phyloP scores from a whole-genome alignment of 169 alveolate genomes.

The Plasmodium adleri region DNA sequence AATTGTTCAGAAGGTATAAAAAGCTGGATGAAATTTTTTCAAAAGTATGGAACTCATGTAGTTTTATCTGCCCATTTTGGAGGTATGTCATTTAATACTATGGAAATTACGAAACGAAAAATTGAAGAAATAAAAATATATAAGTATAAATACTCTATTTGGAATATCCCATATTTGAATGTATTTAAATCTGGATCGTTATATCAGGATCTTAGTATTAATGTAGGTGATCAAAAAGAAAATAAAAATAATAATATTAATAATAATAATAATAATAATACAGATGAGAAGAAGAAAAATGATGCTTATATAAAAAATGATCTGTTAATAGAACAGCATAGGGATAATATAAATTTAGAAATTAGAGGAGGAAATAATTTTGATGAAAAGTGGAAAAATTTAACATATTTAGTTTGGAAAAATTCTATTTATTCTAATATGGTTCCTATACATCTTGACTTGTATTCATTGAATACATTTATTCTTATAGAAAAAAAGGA shows the following conservation, averaged over 20 bases:
- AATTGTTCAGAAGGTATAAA: constrained; percentile 68
- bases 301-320: background rate
- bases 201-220: background rate
- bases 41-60: constrained; percentile 84
- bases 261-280: background rate
- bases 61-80: constrained; percentile 64
- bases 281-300: background rate
- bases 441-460: constrained; percentile 40
- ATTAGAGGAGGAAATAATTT: constrained; percentile 35
- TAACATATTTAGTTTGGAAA: constrained; percentile 50
- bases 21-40: constrained; percentile 82
- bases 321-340: background rate
- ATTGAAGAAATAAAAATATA: constrained; percentile 56
- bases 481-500: constrained; percentile 50
- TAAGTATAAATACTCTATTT: constrained; percentile 46
- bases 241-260: background rate
- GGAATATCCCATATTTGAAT: constrained; percentile 29
- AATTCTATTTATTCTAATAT: constrained; percentile 46
- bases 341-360: constrained; percentile 17
- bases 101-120: constrained; percentile 30
- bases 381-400: constrained; percentile 29
- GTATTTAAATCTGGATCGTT: constrained; percentile 21
- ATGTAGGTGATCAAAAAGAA: background rate
- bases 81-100: constrained; percentile 37
- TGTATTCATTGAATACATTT: constrained; percentile 50